Conservation (phyloP, 352 stramenopile genomes). For the Pythium brachiatum region DNA sequence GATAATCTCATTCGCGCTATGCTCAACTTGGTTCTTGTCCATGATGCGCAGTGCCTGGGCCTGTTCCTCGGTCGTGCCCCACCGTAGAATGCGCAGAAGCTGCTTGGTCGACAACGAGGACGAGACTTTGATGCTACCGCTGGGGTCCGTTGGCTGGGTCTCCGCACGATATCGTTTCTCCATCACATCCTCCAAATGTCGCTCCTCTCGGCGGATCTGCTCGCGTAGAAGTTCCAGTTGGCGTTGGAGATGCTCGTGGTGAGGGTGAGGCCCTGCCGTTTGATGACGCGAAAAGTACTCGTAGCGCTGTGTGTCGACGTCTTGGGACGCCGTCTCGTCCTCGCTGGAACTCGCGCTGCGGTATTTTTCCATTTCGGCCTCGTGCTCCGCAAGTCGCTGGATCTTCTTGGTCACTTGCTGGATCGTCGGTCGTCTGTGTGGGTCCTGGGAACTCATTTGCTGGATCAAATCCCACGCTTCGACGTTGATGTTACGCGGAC, state of each 20-base stretch:
- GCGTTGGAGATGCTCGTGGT: slow-evolving; percentile 11
- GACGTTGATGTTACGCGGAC: slow-evolving; percentile 9
- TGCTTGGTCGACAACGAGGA: slow-evolving; percentile 14
- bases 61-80: slow-evolving; percentile 23
- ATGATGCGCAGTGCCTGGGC: slow-evolving; percentile 9
- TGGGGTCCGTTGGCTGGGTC: background rate
- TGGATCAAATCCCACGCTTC: slow-evolving; percentile 27
- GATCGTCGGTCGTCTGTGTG: slow-evolving; percentile 18
- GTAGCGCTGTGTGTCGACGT: slow-evolving; percentile 13
- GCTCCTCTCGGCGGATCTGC: slow-evolving; percentile 25
- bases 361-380: slow-evolving; percentile 6
- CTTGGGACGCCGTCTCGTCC: background rate
- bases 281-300: slow-evolving; percentile 10
- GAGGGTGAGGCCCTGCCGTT: too few species aligned
- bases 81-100: slow-evolving; percentile 18
- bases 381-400: slow-evolving; percentile 16
- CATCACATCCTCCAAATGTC: slow-evolving; percentile 11
- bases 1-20: slow-evolving; percentile 17
- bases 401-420: slow-evolving; percentile 17
- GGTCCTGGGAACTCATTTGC: slow-evolving; percentile 17
- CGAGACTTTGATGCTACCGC: background rate
- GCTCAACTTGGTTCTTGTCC: slow-evolving; percentile 7
- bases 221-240: slow-evolving; percentile 22
- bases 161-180: slow-evolving; percentile 10
- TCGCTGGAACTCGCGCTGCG: slow-evolving; percentile 7